Conservation (phyloP, 495 filamentous ascomycete species). For the Penicillium robsamsonii region DNA sequence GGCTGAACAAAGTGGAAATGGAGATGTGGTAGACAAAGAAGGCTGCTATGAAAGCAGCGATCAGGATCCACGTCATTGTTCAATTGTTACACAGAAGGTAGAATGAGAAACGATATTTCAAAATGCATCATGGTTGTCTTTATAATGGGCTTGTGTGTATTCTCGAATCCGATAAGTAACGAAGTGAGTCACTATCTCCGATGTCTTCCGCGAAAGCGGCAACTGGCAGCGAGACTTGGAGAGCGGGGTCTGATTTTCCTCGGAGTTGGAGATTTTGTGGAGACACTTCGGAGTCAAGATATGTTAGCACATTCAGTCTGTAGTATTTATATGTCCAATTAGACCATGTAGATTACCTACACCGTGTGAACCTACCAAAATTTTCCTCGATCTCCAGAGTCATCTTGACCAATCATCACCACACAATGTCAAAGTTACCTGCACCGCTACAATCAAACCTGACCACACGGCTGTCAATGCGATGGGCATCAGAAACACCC, state of each 20-base stretch:
- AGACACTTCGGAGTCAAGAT: background rate
- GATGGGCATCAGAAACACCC: slow-evolving; percentile 19
- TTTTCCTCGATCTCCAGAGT: background rate
- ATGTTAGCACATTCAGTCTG: background rate
- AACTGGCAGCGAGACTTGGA: background rate
- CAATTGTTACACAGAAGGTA: background rate
- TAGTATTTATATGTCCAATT: background rate
- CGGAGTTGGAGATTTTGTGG: background rate
- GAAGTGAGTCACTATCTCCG: background rate
- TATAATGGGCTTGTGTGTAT: background rate
- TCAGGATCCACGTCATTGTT: background rate
- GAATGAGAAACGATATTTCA: background rate
- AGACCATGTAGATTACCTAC: background rate
- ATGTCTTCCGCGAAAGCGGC: background rate
- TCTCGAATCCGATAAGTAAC: background rate
- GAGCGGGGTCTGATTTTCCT: background rate
- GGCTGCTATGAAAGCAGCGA: background rate
- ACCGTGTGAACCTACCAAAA: background rate
- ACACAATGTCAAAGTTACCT: background rate
- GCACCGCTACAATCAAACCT: background rate
- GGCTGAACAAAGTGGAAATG: background rate
- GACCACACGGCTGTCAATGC: slow-evolving; percentile 15
- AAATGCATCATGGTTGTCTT: background rate
- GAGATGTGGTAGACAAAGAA: background rate
- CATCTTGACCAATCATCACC: background rate